phyloP scores from a whole-genome alignment of 2,329 filamentous ascomycete genomes.

The Fusarium longipes region DNA sequence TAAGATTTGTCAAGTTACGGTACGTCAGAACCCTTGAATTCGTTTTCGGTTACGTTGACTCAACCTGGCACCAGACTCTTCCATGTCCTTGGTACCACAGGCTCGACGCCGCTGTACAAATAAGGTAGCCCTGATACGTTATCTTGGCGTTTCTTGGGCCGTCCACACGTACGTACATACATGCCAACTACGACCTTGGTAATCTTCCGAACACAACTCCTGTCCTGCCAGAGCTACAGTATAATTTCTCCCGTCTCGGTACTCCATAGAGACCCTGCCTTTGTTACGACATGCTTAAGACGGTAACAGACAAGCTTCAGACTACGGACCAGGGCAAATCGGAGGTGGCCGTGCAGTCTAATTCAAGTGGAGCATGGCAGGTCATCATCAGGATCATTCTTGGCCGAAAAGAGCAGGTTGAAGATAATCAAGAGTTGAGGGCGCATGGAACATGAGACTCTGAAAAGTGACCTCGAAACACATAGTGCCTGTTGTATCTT shows the following conservation, averaged over 20 bases:
- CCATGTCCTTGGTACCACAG: background rate
- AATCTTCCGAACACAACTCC: conserved; percentile 44
- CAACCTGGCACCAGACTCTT: background rate
- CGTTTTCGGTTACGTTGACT: conserved; percentile 1
- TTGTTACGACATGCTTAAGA: conserved; percentile 18
- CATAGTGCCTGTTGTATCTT: conserved; percentile 9
- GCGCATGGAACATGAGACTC: conserved; percentile 18
- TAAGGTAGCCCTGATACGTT: conserved; percentile 26
- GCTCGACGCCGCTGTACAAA: conserved; percentile 4
- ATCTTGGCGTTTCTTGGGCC: conserved; percentile 35
- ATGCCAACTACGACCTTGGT: conserved; percentile 18
- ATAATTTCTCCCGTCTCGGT: conserved; percentile 25
- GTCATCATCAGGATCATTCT: conserved; percentile 3
- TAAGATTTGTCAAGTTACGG: background rate
- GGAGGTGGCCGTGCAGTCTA: conserved; percentile 11
- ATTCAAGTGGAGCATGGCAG: background rate
- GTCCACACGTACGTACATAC: conserved; percentile 41
- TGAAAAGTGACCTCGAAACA: conserved; percentile 10
- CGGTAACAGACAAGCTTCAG: conserved; percentile 21
- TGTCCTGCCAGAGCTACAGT: conserved; percentile 25
- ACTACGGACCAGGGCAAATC: conserved; percentile 10
- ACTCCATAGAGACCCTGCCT: conserved; percentile 33
- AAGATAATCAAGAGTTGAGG: conserved; percentile 9
- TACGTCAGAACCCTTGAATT: conserved; percentile 1
- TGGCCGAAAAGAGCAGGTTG: conserved; percentile 13